Conservation (phyloP, 176 grass and related monocot species). For the Puya raimondii region DNA sequence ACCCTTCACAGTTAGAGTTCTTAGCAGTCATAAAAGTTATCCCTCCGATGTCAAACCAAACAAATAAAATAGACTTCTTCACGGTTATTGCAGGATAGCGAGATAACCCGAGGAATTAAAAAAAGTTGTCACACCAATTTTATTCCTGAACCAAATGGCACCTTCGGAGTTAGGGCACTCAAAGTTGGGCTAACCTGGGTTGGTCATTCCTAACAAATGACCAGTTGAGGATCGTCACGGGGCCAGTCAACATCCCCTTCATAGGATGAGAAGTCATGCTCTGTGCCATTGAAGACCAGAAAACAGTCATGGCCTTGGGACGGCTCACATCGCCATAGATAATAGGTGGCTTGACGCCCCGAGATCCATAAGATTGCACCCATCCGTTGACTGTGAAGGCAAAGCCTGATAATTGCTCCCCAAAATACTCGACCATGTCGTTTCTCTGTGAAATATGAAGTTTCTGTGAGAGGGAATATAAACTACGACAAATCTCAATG, state of each 20-base stretch:
- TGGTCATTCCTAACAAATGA: constrained; percentile 97
- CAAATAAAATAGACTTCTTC: no score
- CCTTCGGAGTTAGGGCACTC: no score
- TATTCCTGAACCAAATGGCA: no score
- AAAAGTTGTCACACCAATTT: no score
- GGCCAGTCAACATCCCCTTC: constrained; percentile 99
- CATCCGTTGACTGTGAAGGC: constrained; percentile 94
- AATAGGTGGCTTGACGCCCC: constrained; percentile 89
- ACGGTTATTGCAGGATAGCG: no score
- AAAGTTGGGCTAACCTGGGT: constrained; percentile 38
- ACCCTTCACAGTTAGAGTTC: no score
- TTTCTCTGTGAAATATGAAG: constrained; percentile 57
- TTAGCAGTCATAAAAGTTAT: no score
- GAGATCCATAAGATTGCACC: constrained; percentile 96
- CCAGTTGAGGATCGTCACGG: constrained; percentile 98
- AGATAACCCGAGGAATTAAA: no score
- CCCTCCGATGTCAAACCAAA: no score
- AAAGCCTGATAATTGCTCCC: constrained; percentile 94
- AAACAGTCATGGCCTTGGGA: constrained; percentile 87
- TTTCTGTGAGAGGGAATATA: neutral
- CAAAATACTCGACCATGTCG: constrained; percentile 99
- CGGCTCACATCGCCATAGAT: constrained; percentile 98
- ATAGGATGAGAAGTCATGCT: constrained; percentile 90
- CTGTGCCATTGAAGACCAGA: constrained; percentile 83
- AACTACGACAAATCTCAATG: neutral